Percentiles rank a stretch among this genome's conserved stretches.
Evolutionary conservation across 306 rosid genomes (phyloP).

Genomic region (Hylodesmum podocarpum): DNA sequence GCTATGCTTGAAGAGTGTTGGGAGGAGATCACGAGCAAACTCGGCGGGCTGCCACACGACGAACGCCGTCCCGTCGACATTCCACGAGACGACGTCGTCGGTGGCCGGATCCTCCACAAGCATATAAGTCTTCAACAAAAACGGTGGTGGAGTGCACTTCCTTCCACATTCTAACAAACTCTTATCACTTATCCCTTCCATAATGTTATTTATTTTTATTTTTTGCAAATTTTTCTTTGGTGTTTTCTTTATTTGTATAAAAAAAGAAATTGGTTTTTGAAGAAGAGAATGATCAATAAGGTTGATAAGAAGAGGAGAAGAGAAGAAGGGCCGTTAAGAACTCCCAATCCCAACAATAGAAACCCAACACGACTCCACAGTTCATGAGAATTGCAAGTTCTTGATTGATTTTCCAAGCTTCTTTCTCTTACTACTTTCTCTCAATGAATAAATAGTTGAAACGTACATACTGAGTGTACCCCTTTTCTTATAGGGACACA

Average conservation of each 20-base stretch:
- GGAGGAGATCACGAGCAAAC: slow-evolving; percentile 91
- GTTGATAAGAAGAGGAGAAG: slow-evolving; percentile 48
- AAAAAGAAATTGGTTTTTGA: not conserved
- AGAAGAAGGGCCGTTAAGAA: slow-evolving; percentile 99
- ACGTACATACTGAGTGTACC: slow-evolving; percentile 55
- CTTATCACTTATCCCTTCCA: slow-evolving; percentile 45
- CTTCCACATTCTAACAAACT: slow-evolving; percentile 59
- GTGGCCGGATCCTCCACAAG: slow-evolving; percentile 81
- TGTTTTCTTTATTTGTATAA: not conserved
- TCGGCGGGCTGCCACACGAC: slow-evolving; percentile 96
- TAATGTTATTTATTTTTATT: not conserved
- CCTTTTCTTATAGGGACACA: slow-evolving; percentile 24
- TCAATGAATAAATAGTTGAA: slow-evolving; percentile 39
- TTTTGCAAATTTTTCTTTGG: not conserved
- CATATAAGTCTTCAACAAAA: slow-evolving; percentile 85
- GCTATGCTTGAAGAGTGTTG: slow-evolving; percentile 93
- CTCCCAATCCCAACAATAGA: slow-evolving; percentile 99
- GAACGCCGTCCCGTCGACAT: slow-evolving; percentile 68
- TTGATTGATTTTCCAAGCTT: not conserved
- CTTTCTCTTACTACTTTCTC: slow-evolving; percentile 14
- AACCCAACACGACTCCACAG: slow-evolving; percentile 99
- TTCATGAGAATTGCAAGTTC: slow-evolving; percentile 87
- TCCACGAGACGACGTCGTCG: slow-evolving; percentile 75
- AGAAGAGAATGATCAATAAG: not conserved
- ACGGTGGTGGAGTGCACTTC: slow-evolving; percentile 82